phyloP scores from a whole-genome alignment of 441 rosid species.

The Aleurites moluccanus region DNA sequence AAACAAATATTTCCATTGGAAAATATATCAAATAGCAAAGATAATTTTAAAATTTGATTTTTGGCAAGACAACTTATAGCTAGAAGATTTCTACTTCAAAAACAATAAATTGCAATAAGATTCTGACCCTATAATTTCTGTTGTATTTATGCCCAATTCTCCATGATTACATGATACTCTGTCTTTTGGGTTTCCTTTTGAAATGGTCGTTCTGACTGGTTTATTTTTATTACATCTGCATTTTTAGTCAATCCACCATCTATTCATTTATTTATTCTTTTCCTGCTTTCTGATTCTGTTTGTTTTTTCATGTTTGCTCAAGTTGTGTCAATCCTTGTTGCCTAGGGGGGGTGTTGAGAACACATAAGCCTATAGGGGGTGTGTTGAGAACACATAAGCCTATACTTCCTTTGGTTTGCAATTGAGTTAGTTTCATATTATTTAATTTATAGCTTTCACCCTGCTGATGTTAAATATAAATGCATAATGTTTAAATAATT shows the following conservation, averaged over 20 bases:
- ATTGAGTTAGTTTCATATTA: neutral
- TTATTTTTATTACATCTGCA: neutral
- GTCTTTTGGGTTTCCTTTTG: slow-evolving; percentile 6
- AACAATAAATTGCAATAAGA: too few species aligned
- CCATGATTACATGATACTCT: neutral
- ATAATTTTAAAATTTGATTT: neutral
- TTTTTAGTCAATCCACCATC: neutral
- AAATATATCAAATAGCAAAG: neutral
- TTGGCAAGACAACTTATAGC: neutral
- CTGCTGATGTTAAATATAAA: neutral
- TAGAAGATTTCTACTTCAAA: too few species aligned
- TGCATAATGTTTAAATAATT: neutral
- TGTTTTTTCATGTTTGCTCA: neutral
- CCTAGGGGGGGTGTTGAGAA: too few species aligned
- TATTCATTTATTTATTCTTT: neutral
- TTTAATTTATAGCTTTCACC: neutral
- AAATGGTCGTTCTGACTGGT: neutral
- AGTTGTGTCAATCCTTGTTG: neutral
- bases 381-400: neutral
- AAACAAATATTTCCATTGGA: neutral
- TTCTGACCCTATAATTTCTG: too few species aligned
- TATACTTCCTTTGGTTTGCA: neutral
- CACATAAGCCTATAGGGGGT: too few species aligned
- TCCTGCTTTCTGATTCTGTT: neutral
- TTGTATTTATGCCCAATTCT: too few species aligned